A percentile compares a stretch with the other conserved stretches of the same genome.
These are phyloP conservation scores for Erigeron philadelphicus DNA, from an alignment of 140 eudicot genomes.

Conservation along the genomic window DNA sequence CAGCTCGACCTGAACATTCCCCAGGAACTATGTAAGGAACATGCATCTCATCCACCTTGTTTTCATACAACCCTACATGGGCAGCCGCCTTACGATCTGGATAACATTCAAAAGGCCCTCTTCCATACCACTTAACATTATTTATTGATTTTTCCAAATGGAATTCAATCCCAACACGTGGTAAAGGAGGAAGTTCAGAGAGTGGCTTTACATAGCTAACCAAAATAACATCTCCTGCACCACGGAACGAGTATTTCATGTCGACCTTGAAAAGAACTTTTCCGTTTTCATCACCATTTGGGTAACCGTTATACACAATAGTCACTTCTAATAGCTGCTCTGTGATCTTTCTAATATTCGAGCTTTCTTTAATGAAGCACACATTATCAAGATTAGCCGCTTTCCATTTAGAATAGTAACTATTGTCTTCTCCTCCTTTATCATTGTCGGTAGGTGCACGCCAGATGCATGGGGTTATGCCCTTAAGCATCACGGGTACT, in stretches of 20 bases:
- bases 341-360: slow-evolving; percentile 34
- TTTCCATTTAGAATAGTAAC: slow-evolving; percentile 78
- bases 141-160: slow-evolving; percentile 60
- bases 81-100: slow-evolving; percentile 95
- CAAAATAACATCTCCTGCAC: slow-evolving; percentile 83
- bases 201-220: slow-evolving; percentile 54
- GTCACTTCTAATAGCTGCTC: slow-evolving; percentile 57
- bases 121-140: slow-evolving; percentile 72
- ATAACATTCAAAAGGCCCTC: slow-evolving; percentile 97
- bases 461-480: slow-evolving; percentile 91
- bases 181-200: slow-evolving; percentile 85
- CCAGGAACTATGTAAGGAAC: slow-evolving; percentile 90
- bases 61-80: slow-evolving; percentile 66
- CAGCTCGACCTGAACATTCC: slow-evolving; percentile 83
- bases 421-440: slow-evolving; percentile 74
- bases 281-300: slow-evolving; percentile 26
- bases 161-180: slow-evolving; percentile 86
- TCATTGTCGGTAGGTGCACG: slow-evolving; percentile 94
- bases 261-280: slow-evolving; percentile 44
- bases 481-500: slow-evolving; percentile 55
- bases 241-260: slow-evolving; percentile 50
- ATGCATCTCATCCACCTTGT: slow-evolving; percentile 73
- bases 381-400: slow-evolving; percentile 55
- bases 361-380: slow-evolving; percentile 47
- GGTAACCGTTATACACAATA: slow-evolving; percentile 36